phyloP scores from a whole-genome alignment of 345 rosid species.

The Acer campestre region DNA sequence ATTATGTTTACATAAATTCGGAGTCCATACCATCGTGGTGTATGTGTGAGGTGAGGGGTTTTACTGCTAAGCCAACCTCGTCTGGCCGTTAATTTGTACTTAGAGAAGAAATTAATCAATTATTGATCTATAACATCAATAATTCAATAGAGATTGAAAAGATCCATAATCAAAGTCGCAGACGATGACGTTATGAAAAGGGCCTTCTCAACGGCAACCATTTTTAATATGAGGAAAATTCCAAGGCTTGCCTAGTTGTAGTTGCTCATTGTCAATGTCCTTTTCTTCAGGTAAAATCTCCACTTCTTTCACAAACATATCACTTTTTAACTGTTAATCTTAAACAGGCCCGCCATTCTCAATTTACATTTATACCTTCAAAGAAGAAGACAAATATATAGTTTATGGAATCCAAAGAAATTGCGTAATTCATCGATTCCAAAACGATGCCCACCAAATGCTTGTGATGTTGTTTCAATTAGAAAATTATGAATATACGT shows the following conservation, averaged over 20 bases:
- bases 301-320: neutral
- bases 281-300: neutral
- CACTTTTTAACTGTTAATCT: neutral
- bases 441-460: neutral
- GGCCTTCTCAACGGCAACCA: neutral
- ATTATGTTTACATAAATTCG: too few relatives aligned
- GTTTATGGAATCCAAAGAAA: slow-evolving; percentile 8
- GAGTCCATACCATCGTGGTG: too few relatives aligned
- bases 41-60: too few relatives aligned
- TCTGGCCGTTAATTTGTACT: too few relatives aligned
- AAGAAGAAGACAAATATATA: slow-evolving; percentile 14
- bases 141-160: too few relatives aligned
- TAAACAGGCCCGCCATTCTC: neutral
- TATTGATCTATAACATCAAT: too few relatives aligned
- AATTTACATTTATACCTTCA: neutral
- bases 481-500: neutral
- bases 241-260: too few relatives aligned
- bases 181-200: neutral
- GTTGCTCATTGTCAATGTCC: neutral
- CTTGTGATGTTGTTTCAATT: neutral
- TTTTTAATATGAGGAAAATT: neutral
- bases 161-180: too few relatives aligned
- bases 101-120: too few relatives aligned
- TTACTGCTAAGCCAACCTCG: too few relatives aligned
- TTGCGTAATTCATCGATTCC: slow-evolving; percentile 11